These are phyloP conservation scores for Sarcodon aspratus DNA, from an alignment of 768 basidiomycete species.

Conservation along the genomic window DNA sequence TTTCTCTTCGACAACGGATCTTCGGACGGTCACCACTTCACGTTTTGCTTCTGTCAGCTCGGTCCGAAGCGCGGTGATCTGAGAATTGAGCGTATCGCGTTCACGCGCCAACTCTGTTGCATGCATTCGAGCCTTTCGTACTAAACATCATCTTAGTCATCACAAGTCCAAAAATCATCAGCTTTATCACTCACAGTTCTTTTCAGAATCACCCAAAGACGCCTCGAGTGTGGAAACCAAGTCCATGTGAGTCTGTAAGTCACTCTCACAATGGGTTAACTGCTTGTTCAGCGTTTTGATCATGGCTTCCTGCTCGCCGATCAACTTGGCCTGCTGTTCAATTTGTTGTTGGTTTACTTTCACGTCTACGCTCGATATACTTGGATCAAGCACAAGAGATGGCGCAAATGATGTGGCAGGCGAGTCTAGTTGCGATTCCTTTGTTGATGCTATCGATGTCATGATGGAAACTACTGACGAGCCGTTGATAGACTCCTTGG, in stretches of 20 bases:
- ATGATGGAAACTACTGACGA: slow-evolving; percentile 40
- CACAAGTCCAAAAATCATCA: not conserved
- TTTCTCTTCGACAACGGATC: slow-evolving; percentile 81
- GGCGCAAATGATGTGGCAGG: slow-evolving; percentile 35
- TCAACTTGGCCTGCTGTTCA: slow-evolving; percentile 63
- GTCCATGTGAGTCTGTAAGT: slow-evolving; percentile 87
- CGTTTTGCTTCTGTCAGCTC: slow-evolving; percentile 72
- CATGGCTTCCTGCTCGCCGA: slow-evolving; percentile 83
- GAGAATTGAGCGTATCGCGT: slow-evolving; percentile 59
- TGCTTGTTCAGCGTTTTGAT: slow-evolving; percentile 93
- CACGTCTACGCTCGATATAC: slow-evolving; percentile 29
- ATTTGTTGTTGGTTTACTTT: slow-evolving; percentile 42
- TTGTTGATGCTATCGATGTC: slow-evolving; percentile 37
- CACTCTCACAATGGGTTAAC: slow-evolving; percentile 84
- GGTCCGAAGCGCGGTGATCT: slow-evolving; percentile 54
- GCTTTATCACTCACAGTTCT: slow-evolving; percentile 57
- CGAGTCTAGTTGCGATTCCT: slow-evolving; percentile 57
- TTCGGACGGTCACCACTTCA: slow-evolving; percentile 67
- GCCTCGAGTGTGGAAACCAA: slow-evolving; percentile 76
- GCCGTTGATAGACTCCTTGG: slow-evolving; percentile 48
- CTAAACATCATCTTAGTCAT: slow-evolving; percentile 23
- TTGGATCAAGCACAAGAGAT: slow-evolving; percentile 4
- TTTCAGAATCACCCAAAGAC: slow-evolving; percentile 84
- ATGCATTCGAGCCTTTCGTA: slow-evolving; percentile 91
- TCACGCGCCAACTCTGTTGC: slow-evolving; percentile 83